These are phyloP conservation scores for Camellia japonica DNA, from an alignment of 148 eudicot species.

Conservation along the genomic window DNA sequence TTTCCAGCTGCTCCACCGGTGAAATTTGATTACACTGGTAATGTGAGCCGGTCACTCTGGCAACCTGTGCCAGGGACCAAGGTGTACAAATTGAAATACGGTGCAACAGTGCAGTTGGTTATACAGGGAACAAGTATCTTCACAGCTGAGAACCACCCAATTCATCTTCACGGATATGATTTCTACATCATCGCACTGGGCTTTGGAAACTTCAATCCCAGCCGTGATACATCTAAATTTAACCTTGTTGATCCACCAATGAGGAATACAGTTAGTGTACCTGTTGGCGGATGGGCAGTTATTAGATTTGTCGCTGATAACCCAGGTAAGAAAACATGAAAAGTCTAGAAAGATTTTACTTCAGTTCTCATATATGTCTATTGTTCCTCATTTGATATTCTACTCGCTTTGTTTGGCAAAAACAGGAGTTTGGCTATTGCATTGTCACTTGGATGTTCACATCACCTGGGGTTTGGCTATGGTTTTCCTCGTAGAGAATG, in stretches of 20 bases:
- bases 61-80: slow-evolving; percentile 66
- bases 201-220: slow-evolving; percentile 72
- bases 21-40: slow-evolving; percentile 83
- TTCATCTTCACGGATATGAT: slow-evolving; percentile 94
- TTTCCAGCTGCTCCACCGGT: slow-evolving; percentile 72
- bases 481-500: slow-evolving; percentile 75
- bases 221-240: slow-evolving; percentile 52
- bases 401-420: not conserved
- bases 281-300: slow-evolving; percentile 84
- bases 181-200: slow-evolving; percentile 81
- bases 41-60: slow-evolving; percentile 74
- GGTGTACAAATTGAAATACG: slow-evolving; percentile 61
- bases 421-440: slow-evolving; percentile 75
- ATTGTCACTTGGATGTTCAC: slow-evolving; percentile 82
- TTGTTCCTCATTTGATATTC: not conserved
- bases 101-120: slow-evolving; percentile 73
- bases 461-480: slow-evolving; percentile 77
- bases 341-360: not conserved
- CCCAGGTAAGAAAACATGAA: slow-evolving; percentile 55
- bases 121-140: slow-evolving; percentile 81
- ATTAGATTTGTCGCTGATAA: slow-evolving; percentile 92
- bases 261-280: slow-evolving; percentile 79
- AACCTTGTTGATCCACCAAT: slow-evolving; percentile 91
- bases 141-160: slow-evolving; percentile 84
- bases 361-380: not conserved